phyloP scores from a whole-genome alignment of 257 asterid genomes.

The Capsicum chinense region DNA sequence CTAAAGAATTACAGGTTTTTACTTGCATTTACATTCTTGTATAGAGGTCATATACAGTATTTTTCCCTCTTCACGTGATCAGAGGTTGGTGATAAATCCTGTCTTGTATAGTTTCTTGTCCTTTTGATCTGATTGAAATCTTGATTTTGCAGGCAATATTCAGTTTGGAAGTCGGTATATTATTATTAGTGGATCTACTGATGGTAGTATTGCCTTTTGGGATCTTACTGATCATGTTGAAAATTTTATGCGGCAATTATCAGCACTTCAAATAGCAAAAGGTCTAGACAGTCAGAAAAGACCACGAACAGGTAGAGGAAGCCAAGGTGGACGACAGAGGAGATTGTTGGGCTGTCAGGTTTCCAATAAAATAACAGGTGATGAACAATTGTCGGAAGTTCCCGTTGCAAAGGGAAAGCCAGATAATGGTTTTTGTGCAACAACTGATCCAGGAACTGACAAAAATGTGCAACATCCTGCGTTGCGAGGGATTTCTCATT shows the following conservation, averaged over 20 bases:
- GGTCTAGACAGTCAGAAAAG: conserved; percentile 71
- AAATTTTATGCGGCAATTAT: conserved; percentile 64
- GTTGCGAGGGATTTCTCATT: conserved; percentile 33
- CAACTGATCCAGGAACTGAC: conserved; percentile 33
- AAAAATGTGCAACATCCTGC: conserved; percentile 44
- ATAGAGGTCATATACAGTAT: not conserved
- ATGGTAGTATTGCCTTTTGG: conserved; percentile 92
- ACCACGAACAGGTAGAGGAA: conserved; percentile 97
- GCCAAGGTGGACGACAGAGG: conserved; percentile 97
- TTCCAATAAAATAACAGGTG: conserved; percentile 47
- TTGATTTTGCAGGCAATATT: conserved; percentile 47
- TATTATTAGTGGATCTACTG: conserved; percentile 84
- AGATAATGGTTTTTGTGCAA: conserved; percentile 36
- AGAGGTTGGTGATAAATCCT: conserved; percentile 1
- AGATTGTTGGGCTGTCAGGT: conserved; percentile 52
- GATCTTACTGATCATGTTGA: conserved; percentile 77
- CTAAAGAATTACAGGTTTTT: not conserved
- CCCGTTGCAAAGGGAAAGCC: conserved; percentile 36
- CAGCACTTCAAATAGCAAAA: conserved; percentile 59
- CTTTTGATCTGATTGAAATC: conserved; percentile 27
- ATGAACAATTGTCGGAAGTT: conserved; percentile 31
- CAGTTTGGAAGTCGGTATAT: conserved; percentile 57
- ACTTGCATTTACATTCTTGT: conserved; percentile 25
- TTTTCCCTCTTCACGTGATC: conserved; percentile 7
- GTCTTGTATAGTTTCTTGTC: not conserved